Conservation (phyloP, 23 red algal genomes). For the Gracilaria gracilis region DNA sequence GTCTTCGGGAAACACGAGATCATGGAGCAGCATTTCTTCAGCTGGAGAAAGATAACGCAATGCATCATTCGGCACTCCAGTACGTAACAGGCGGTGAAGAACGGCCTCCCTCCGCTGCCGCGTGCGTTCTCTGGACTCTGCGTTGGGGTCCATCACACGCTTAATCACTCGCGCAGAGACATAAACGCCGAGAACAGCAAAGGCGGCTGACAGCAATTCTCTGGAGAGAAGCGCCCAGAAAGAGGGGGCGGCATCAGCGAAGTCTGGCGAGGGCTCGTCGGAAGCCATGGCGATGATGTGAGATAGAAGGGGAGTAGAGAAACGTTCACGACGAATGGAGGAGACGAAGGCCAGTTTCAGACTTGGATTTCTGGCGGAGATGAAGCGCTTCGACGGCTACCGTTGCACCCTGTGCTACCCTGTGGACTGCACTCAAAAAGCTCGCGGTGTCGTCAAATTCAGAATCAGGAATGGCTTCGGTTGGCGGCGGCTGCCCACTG, state of each 20-base stretch:
- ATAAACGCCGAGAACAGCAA: conserved; percentile 65
- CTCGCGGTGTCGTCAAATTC: too few relatives aligned
- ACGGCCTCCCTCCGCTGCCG: conserved; percentile 44
- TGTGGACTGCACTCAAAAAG: too few relatives aligned
- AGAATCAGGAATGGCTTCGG: too few relatives aligned
- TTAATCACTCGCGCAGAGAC: conserved; percentile 65
- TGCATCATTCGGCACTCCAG: conserved; percentile 58
- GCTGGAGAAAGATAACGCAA: conserved; percentile 63
- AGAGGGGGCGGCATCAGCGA: conserved; percentile 39
- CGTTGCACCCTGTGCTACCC: too few relatives aligned
- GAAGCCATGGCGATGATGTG: background rate
- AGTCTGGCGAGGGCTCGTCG: conserved; percentile 19
- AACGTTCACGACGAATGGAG: background rate
- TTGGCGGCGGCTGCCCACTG: too few relatives aligned
- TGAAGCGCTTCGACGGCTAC: too few relatives aligned
- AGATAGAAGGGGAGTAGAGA: background rate
- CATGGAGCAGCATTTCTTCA: conserved; percentile 82
- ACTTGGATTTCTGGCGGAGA: background rate
- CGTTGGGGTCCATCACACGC: conserved; percentile 73
- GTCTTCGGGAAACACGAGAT: conserved; percentile 96
- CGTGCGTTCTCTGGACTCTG: conserved; percentile 51
- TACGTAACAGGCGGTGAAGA: conserved; percentile 47
- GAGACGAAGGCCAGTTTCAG: too few relatives aligned
- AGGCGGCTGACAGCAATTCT: conserved; percentile 71
- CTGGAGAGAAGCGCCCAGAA: conserved; percentile 51